Conservation (phyloP, 768 basidiomycete genomes). For the Rhodotorula babjevae region DNA sequence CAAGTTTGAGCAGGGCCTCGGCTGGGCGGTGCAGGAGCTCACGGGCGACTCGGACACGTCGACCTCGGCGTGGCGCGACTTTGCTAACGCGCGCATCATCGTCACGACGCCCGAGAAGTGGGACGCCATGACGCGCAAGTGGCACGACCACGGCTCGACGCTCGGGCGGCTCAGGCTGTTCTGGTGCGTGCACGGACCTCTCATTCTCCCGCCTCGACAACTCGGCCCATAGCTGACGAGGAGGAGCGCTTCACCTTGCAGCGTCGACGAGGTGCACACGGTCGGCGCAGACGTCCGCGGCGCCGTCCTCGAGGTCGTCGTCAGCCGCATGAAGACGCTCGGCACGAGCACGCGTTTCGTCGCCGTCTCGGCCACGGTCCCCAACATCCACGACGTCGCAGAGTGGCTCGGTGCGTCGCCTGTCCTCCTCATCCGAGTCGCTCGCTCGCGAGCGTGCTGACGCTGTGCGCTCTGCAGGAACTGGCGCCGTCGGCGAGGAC, state of each 20-base stretch:
- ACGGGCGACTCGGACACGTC: constrained; percentile 78
- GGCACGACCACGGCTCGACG: constrained; percentile 64
- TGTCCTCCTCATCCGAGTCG: neutral
- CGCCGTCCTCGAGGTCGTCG: constrained; percentile 87
- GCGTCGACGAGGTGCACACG: constrained; percentile 70
- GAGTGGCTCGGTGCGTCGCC: constrained; percentile 61
- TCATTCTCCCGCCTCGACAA: too few species aligned
- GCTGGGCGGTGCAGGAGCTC: constrained; percentile 76
- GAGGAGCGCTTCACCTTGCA: too few species aligned
- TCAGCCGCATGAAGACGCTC: constrained; percentile 81
- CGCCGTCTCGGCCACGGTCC: constrained; percentile 86
- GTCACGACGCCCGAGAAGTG: constrained; percentile 80
- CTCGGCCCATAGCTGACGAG: too few species aligned
- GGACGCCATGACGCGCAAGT: constrained; percentile 86
- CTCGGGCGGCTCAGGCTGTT: constrained; percentile 70
- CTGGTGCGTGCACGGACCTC: constrained; percentile 10
- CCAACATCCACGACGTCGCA: constrained; percentile 86
- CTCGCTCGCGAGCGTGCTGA: neutral
- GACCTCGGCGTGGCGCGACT: constrained; percentile 68
- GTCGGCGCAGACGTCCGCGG: constrained; percentile 77
- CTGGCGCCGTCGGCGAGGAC: constrained; percentile 37
- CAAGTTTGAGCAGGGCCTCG: constrained; percentile 74
- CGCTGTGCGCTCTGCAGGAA: neutral
- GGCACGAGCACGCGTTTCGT: constrained; percentile 71
- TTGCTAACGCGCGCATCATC: constrained; percentile 51